Conservation (phyloP, 257 asterid genomes). For the Phtheirospermum japonicum region DNA sequence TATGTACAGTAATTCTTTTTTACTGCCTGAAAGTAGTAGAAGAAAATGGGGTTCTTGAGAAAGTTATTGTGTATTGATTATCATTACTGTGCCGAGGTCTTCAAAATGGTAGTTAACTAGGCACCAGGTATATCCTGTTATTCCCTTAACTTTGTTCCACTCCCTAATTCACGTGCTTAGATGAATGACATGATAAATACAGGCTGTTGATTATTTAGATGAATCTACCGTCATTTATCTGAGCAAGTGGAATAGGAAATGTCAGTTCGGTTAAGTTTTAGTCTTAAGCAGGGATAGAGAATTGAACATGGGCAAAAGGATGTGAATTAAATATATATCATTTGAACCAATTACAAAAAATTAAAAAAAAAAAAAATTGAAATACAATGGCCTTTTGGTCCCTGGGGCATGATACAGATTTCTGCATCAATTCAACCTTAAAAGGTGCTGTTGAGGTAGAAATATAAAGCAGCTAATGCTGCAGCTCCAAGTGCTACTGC, state of each 20-base stretch:
- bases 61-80: neutral
- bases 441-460: conserved; percentile 62
- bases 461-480: conserved; percentile 61
- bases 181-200: no score
- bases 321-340: no score
- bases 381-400: conserved; percentile 5
- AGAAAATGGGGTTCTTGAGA: conserved; percentile 5
- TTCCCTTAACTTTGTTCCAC: no score
- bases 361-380: neutral
- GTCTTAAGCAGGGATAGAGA: neutral
- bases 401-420: neutral
- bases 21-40: conserved; percentile 13
- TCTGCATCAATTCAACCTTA: conserved; percentile 23
- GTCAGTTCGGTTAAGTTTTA: neutral
- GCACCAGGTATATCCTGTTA: neutral
- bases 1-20: conserved; percentile 31
- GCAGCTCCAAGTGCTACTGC: conserved; percentile 78
- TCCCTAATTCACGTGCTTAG: no score
- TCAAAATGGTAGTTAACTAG: no score
- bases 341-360: conserved; percentile 8
- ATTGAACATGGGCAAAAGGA: neutral
- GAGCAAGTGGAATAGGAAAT: neutral
- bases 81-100: neutral
- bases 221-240: no score
- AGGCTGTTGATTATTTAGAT: neutral